These are phyloP conservation scores for Cyberlindnera galapagoensis DNA, from an alignment of 805 yeast genomes.

Conservation along the genomic window DNA sequence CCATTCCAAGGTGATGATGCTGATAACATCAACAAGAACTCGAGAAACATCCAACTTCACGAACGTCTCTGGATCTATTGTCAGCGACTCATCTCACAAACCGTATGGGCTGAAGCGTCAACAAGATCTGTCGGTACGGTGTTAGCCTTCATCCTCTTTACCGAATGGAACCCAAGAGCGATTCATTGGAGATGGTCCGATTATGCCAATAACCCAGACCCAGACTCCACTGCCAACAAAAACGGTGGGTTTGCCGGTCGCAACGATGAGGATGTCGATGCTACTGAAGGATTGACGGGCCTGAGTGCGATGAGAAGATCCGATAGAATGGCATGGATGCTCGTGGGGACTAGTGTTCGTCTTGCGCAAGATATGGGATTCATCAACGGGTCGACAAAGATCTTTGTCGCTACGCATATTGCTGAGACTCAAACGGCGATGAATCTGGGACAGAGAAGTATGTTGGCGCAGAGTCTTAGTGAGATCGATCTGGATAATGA, in stretches of 20 bases:
- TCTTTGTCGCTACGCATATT: conserved; percentile 77
- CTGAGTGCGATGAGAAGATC: conserved; percentile 80
- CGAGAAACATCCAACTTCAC: conserved; percentile 57
- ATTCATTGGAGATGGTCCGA: conserved; percentile 86
- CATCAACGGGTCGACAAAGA: conserved; percentile 63
- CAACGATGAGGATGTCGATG: conserved; percentile 19
- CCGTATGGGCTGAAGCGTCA: conserved; percentile 92
- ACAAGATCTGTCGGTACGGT: conserved; percentile 84
- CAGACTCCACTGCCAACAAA: conserved; percentile 29
- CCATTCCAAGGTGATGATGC: conserved; percentile 36
- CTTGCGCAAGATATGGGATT: conserved; percentile 83
- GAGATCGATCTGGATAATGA: conserved; percentile 56
- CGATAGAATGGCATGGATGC: conserved; percentile 91
- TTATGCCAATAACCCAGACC: conserved; percentile 43
- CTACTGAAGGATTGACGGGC: conserved; percentile 56
- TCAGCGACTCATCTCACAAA: conserved; percentile 72
- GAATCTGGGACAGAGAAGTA: conserved; percentile 72
- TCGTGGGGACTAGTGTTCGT: conserved; percentile 80
- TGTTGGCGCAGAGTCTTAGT: conserved; percentile 64
- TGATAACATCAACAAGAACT: conserved; percentile 24
- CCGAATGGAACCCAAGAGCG: conserved; percentile 96
- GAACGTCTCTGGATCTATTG: conserved; percentile 80
- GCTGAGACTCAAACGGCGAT: conserved; percentile 80
- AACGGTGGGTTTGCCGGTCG: conserved; percentile 7
- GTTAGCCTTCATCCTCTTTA: conserved; percentile 72